These are phyloP conservation scores for Vigna mungo DNA, from an alignment of 306 rosid genomes.

Conservation along the genomic window DNA sequence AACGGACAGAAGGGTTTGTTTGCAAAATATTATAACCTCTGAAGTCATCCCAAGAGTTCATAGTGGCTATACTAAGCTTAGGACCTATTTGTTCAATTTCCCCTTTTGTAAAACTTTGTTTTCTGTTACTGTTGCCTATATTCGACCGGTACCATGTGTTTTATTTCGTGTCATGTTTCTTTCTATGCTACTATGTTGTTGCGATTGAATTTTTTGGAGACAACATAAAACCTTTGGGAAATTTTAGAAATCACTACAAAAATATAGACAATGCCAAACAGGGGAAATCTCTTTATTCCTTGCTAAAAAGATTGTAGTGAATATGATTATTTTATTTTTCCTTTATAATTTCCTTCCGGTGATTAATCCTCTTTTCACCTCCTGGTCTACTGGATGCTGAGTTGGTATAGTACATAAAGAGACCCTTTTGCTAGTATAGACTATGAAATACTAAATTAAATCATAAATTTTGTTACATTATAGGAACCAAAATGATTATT, in stretches of 20 bases:
- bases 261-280: neutral
- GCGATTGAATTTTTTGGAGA: neutral
- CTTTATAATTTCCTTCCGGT: neutral
- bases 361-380: neutral
- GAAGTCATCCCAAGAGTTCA: neutral
- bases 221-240: slow-evolving; percentile 9
- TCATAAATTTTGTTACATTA: neutral
- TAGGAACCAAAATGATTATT: neutral
- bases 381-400: neutral
- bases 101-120: neutral
- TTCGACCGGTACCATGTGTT: neutral
- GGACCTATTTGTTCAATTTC: neutral
- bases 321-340: neutral
- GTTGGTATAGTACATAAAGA: neutral
- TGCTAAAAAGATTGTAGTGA: neutral
- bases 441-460: neutral
- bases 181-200: neutral
- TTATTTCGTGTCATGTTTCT: neutral
- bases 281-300: neutral
- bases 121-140: neutral
- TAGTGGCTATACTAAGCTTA: neutral
- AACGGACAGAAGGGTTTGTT: neutral
- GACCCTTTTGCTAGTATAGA: slow-evolving; percentile 15
- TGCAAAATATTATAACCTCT: neutral
- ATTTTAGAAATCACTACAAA: neutral